These are phyloP conservation scores for Penicillium sp. DNA, from an alignment of 2,329 filamentous ascomycete species.

Conservation along the genomic window DNA sequence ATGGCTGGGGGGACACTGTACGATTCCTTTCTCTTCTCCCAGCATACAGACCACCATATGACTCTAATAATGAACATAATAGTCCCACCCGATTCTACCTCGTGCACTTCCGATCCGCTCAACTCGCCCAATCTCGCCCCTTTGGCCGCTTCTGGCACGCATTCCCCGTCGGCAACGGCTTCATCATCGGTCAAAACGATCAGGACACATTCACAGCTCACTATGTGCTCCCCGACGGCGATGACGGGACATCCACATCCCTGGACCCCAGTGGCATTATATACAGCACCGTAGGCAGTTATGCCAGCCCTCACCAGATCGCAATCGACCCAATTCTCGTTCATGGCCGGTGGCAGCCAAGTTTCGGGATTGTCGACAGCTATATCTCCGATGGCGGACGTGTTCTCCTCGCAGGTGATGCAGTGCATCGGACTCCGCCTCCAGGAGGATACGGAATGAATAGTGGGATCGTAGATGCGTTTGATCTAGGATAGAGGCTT, in stretches of 20 bases:
- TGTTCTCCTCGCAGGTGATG: conserved; percentile 40
- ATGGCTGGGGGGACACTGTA: conserved; percentile 34
- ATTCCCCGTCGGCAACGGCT: conserved; percentile 31
- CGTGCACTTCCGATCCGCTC: conserved; percentile 39
- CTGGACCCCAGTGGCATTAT: conserved; percentile 31
- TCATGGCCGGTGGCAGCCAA: conserved; percentile 35
- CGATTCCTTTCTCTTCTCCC: conserved; percentile 1
- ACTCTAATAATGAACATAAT: background rate
- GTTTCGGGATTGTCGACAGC: conserved; percentile 33
- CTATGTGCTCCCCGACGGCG: conserved; percentile 17
- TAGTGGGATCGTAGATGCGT: conserved; percentile 41
- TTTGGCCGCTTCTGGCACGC: conserved; percentile 41
- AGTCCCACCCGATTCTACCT: conserved; percentile 27
- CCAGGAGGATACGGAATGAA: conserved; percentile 48
- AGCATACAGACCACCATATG: background rate
- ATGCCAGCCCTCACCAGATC: conserved; percentile 24
- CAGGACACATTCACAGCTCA: conserved; percentile 42
- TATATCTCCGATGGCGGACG: conserved; percentile 25
- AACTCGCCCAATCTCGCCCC: conserved; percentile 29
- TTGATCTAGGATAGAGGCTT: conserved; percentile 44
- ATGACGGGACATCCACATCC: conserved; percentile 14
- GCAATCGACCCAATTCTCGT: conserved; percentile 42
- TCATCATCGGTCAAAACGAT: conserved; percentile 39
- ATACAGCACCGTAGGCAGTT: conserved; percentile 30
- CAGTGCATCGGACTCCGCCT: conserved; percentile 42